These are phyloP conservation scores for Didymella pomorum DNA, from an alignment of 2,329 filamentous ascomycete species.

Conservation along the genomic window DNA sequence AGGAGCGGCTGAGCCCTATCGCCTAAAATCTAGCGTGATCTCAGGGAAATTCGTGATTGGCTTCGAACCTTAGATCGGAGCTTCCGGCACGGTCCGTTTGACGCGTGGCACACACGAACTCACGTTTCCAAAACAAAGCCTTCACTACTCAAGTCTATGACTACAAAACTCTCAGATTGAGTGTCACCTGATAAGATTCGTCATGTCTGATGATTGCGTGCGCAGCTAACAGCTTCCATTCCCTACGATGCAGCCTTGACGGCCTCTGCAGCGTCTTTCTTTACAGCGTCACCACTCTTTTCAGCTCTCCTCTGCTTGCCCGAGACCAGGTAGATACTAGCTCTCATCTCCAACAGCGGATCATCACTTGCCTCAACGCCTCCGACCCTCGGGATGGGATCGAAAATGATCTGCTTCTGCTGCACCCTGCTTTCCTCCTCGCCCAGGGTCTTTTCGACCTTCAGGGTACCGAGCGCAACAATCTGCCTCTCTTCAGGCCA, in stretches of 20 bases:
- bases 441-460: slow-evolving; percentile 52
- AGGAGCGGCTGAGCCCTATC: background rate
- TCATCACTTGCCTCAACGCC: slow-evolving; percentile 63
- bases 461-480: slow-evolving; percentile 61
- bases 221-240: too few relatives aligned
- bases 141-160: too few relatives aligned
- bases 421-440: slow-evolving; percentile 53
- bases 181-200: too few relatives aligned
- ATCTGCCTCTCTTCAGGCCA: slow-evolving; percentile 62
- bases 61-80: background rate
- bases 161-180: too few relatives aligned
- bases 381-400: slow-evolving; percentile 64
- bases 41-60: background rate
- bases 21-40: background rate
- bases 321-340: slow-evolving; percentile 64
- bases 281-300: slow-evolving; percentile 16
- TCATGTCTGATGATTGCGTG: too few relatives aligned
- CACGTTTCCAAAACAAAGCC: background rate
- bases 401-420: slow-evolving; percentile 65
- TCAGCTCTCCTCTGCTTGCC: slow-evolving; percentile 62
- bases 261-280: slow-evolving; percentile 3
- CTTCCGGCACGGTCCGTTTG: background rate
- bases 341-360: slow-evolving; percentile 64
- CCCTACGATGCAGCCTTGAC: slow-evolving; percentile 1
- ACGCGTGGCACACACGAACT: slow-evolving; percentile 1